phyloP scores from a whole-genome alignment of 345 rosid genomes.

The Corchorus olitorius region DNA sequence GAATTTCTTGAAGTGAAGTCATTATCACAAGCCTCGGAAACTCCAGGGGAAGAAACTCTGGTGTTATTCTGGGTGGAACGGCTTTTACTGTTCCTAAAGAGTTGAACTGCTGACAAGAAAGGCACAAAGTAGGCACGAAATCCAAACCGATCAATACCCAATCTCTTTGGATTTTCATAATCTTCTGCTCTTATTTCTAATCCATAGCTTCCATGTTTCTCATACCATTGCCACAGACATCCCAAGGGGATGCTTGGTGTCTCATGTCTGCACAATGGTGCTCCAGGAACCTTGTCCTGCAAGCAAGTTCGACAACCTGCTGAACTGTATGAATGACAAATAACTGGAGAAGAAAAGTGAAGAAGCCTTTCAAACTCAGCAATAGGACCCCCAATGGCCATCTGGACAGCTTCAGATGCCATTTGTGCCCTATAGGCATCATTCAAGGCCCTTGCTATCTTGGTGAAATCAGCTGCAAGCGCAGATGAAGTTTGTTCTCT shows the following conservation, averaged over 20 bases:
- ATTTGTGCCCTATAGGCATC: constrained; percentile 39
- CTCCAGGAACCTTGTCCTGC: constrained; percentile 24
- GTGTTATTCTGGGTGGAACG: constrained; percentile 1
- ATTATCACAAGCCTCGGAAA: constrained; percentile 18
- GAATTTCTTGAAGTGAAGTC: constrained; percentile 21
- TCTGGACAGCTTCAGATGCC: constrained; percentile 53
- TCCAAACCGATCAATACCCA: constrained; percentile 44
- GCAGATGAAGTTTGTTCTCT: constrained; percentile 19
- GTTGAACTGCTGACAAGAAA: constrained; percentile 58
- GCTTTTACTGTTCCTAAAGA: constrained; percentile 33
- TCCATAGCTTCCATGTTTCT: constrained; percentile 55
- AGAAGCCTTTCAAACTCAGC: constrained; percentile 61
- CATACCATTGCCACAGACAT: constrained; percentile 61
- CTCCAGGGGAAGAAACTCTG: constrained; percentile 18
- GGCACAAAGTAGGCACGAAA: constrained; percentile 65
- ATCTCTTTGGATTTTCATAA: constrained; percentile 36
- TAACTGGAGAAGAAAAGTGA: constrained; percentile 47
- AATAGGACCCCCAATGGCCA: constrained; percentile 49
- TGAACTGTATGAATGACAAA: constrained; percentile 27
- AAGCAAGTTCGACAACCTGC: constrained; percentile 36
- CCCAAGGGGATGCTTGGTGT: constrained; percentile 41
- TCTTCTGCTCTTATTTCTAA: constrained; percentile 58
- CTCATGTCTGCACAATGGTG: constrained; percentile 41
- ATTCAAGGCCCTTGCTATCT: constrained; percentile 38
- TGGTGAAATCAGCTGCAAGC: constrained; percentile 28